phyloP scores from a whole-genome alignment of 768 basidiomycete species.

The Tulasnella sp. region DNA sequence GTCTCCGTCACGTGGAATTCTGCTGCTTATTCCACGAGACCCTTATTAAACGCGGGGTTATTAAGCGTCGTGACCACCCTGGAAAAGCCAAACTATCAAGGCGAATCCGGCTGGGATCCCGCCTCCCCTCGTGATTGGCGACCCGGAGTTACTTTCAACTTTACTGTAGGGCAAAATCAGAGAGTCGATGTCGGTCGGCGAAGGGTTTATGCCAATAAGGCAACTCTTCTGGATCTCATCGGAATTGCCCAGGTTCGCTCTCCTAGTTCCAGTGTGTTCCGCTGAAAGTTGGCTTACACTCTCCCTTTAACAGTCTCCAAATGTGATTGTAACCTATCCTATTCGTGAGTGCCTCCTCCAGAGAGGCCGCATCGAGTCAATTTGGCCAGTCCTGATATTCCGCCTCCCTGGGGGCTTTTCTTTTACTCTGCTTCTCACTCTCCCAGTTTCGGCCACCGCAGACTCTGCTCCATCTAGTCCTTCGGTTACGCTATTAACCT shows the following conservation, averaged over 20 bases:
- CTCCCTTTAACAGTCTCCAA: background rate
- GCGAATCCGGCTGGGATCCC: too few relatives aligned
- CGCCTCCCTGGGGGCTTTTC: too few relatives aligned
- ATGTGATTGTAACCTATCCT: background rate
- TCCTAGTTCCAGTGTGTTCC: too few relatives aligned
- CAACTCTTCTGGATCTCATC: background rate
- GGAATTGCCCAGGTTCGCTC: background rate
- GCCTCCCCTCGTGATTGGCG: background rate
- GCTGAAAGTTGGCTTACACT: too few relatives aligned
- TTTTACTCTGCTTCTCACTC: too few relatives aligned
- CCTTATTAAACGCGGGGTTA: background rate
- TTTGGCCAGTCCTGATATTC: too few relatives aligned
- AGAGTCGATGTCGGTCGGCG: background rate
- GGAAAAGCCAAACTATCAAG: too few relatives aligned
- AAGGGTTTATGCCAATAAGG: background rate
- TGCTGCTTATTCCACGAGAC: background rate
- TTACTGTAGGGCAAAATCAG: background rate
- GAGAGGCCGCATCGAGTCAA: too few relatives aligned
- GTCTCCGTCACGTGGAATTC: background rate
- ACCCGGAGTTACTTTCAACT: background rate
- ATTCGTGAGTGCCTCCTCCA: slow-evolving; percentile 1
- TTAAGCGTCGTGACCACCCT: background rate
- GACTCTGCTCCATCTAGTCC: background rate
- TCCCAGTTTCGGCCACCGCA: background rate
- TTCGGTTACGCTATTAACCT: background rate